A percentile compares a stretch with the other conserved stretches of the same genome.
These are phyloP conservation scores for Chlorociboria aeruginascens DNA, from an alignment of 495 filamentous ascomycete genomes.

Conservation along the genomic window DNA sequence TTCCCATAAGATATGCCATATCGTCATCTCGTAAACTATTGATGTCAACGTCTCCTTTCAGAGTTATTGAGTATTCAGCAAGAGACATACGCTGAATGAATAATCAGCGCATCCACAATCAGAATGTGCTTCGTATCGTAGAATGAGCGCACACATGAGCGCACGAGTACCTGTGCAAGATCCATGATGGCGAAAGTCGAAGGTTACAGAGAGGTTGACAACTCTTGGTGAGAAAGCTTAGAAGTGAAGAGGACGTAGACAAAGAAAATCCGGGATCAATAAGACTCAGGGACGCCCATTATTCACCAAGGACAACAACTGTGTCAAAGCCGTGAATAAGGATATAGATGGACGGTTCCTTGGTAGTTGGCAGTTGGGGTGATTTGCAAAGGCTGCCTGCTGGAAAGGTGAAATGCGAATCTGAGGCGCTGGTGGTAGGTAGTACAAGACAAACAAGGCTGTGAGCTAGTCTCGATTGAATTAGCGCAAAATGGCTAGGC, in stretches of 20 bases:
- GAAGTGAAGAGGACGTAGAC: not conserved
- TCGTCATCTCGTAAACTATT: slow-evolving; percentile 73
- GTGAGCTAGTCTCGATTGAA: no score
- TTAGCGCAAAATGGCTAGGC: not conserved
- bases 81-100: slow-evolving; percentile 67
- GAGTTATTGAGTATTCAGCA: not conserved
- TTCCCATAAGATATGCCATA: slow-evolving; percentile 69
- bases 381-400: no score
- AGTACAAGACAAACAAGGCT: not conserved
- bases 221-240: not conserved
- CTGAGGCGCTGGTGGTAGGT: not conserved
- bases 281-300: slow-evolving; percentile 10
- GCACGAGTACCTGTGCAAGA: slow-evolving; percentile 75
- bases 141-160: slow-evolving; percentile 82
- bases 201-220: not conserved
- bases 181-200: slow-evolving; percentile 47
- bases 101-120: slow-evolving; percentile 81
- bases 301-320: slow-evolving; percentile 12
- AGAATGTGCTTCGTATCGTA: slow-evolving; percentile 83
- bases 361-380: no score
- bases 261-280: slow-evolving; percentile 1
- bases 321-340: slow-evolving; percentile 9
- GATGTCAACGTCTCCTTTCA: slow-evolving; percentile 15
- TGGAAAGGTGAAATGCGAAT: not conserved
- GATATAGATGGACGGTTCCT: not conserved